Evolutionary conservation across 2,329 filamentous ascomycete species (phyloP).

Genomic region (Alternaria panax): DNA sequence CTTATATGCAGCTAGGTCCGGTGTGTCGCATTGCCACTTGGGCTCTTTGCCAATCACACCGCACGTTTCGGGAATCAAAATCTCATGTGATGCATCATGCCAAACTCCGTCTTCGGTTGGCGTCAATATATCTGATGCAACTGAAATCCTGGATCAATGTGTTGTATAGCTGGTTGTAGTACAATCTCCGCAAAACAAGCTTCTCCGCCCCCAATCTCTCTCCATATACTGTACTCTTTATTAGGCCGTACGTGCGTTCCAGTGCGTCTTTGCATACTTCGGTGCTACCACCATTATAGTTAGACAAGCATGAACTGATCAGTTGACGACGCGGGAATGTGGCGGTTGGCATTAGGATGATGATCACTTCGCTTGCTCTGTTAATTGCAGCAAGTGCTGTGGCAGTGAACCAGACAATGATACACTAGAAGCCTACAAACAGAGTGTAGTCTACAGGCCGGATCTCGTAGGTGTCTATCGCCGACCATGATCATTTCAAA

Average conservation of each 20-base stretch:
- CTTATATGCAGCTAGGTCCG: neutral
- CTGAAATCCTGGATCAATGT: neutral
- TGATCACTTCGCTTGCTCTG: neutral
- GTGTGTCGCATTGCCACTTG: neutral
- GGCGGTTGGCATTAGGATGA: neutral
- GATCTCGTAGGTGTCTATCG: neutral
- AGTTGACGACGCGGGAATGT: neutral
- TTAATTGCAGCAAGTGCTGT: neutral
- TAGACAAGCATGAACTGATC: neutral
- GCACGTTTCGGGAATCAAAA: neutral
- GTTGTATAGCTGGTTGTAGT: neutral
- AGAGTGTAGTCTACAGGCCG: neutral
- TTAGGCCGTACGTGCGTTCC: constrained; percentile 14
- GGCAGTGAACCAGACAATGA: neutral
- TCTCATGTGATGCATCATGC: neutral
- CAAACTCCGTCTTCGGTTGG: neutral
- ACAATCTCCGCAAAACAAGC: constrained; percentile 19
- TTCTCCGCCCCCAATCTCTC: constrained; percentile 28
- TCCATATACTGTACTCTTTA: constrained; percentile 14
- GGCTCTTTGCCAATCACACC: neutral
- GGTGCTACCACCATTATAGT: neutral
- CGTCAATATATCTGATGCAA: neutral
- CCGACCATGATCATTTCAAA: neutral
- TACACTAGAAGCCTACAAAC: neutral
- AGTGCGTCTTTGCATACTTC: neutral